phyloP scores from a whole-genome alignment of 345 rosid species.

The Viola odorata region DNA sequence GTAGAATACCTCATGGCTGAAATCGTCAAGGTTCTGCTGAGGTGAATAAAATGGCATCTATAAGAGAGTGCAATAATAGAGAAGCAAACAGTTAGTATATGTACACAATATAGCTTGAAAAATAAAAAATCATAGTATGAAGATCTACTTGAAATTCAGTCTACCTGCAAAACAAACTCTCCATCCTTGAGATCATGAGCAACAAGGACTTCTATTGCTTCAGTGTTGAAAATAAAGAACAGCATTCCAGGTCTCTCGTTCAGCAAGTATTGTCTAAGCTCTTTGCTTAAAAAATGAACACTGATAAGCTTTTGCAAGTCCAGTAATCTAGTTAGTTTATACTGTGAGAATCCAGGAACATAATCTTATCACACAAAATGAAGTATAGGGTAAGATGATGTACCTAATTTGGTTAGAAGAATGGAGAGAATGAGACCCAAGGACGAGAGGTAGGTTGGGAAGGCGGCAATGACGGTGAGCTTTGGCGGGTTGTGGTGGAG shows the following conservation, averaged over 20 bases:
- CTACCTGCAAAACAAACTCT: conserved; percentile 89
- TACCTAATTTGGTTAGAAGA: conserved; percentile 77
- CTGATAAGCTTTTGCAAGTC: conserved; percentile 86
- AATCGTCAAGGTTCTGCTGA: conserved; percentile 74
- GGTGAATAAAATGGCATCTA: conserved; percentile 94
- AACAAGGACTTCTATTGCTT: conserved; percentile 86
- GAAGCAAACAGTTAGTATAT: background rate
- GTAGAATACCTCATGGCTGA: conserved; percentile 54
- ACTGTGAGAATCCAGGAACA: conserved; percentile 49
- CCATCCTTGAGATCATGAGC: conserved; percentile 92
- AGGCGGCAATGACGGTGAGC: too few species aligned
- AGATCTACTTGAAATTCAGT: conserved; percentile 1
- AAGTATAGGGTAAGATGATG: background rate
- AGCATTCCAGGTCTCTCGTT: conserved; percentile 80
- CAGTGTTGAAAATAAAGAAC: conserved; percentile 81
- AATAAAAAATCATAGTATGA: background rate
- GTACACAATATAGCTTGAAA: conserved; percentile 2
- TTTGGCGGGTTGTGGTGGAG: too few species aligned
- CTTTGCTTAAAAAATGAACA: conserved; percentile 79
- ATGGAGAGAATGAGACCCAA: conserved; percentile 87
- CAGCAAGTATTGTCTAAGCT: conserved; percentile 64
- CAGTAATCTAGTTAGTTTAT: conserved; percentile 58
- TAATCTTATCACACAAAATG: background rate
- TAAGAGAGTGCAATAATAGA: conserved; percentile 14
- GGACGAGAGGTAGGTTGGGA: conserved; percentile 7